phyloP scores from a whole-genome alignment of 2,329 filamentous ascomycete species.

The Fusarium mundagurra region DNA sequence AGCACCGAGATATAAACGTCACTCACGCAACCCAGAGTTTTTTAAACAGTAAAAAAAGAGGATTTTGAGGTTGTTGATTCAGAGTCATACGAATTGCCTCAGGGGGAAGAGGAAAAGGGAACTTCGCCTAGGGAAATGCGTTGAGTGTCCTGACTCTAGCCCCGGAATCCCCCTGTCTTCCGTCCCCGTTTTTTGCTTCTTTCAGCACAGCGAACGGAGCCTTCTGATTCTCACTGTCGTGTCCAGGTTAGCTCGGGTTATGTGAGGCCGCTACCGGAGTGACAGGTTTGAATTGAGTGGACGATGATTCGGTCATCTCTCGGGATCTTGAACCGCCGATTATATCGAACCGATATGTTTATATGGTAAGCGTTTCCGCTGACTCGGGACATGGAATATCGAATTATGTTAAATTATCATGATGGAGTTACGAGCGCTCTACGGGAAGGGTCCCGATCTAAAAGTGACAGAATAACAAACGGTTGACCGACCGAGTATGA shows the following conservation, averaged over 20 bases:
- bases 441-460: neutral
- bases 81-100: slow-evolving; percentile 29
- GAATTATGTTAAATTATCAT: neutral
- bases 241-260: neutral
- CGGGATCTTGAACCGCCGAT: slow-evolving; percentile 40
- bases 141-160: slow-evolving; percentile 25
- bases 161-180: slow-evolving; percentile 19
- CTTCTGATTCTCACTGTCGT: neutral
- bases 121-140: slow-evolving; percentile 8
- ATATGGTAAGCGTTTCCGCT: neutral
- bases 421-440: slow-evolving; percentile 11
- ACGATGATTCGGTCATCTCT: slow-evolving; percentile 28
- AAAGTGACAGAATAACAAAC: neutral
- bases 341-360: neutral
- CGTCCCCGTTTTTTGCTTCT: slow-evolving; percentile 31
- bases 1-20: slow-evolving; percentile 7
- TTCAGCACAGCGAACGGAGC: slow-evolving; percentile 21
- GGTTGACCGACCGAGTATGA: neutral
- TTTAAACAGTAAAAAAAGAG: neutral
- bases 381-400: slow-evolving; percentile 6
- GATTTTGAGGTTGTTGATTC: slow-evolving; percentile 19
- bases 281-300: slow-evolving; percentile 2
- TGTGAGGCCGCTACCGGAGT: slow-evolving; percentile 26
- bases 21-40: neutral
- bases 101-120: slow-evolving; percentile 14